Evolutionary conservation across 129 eudicot genomes (phyloP).

Genomic region (Dittrichia graveolens): DNA sequence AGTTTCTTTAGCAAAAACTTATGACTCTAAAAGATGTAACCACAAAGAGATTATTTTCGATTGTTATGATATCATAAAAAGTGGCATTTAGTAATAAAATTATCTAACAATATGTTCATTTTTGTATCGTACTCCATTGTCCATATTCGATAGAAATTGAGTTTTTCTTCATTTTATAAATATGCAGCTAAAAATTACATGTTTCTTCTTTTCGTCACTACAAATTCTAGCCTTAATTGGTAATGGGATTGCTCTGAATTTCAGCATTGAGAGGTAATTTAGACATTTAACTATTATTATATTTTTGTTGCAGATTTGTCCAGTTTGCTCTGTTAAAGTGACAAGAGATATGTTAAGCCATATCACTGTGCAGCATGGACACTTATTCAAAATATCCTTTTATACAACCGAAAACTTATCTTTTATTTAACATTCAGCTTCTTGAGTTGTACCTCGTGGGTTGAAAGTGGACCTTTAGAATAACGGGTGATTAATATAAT

Average conservation of each 20-base stretch:
- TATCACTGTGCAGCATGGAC: constrained; percentile 80
- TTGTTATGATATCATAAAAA: too few species aligned
- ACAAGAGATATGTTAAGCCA: constrained; percentile 80
- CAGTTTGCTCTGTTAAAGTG: constrained; percentile 77
- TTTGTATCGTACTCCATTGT: background rate
- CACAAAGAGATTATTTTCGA: too few species aligned
- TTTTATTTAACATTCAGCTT: constrained; percentile 14
- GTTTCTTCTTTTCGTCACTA: constrained; percentile 1
- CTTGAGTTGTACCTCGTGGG: background rate
- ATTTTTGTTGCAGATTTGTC: constrained; percentile 64
- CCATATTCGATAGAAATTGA: background rate
- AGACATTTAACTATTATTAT: constrained; percentile 5
- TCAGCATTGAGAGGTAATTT: constrained; percentile 6
- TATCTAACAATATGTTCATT: background rate
- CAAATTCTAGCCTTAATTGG: background rate
- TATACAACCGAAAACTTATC: constrained; percentile 2
- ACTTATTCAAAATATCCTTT: constrained; percentile 85
- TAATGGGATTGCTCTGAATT: constrained; percentile 1
- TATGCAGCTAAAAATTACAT: background rate
- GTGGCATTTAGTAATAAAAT: background rate
- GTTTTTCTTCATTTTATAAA: background rate
- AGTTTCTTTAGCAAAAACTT: too few species aligned
- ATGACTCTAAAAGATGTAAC: too few species aligned
- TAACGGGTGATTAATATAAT: background rate
- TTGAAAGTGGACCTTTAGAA: background rate